Base-by-base conservation (phyloP, 2,329 filamentous ascomycete species). In the Pseudogymnoascus sp. region DNA sequence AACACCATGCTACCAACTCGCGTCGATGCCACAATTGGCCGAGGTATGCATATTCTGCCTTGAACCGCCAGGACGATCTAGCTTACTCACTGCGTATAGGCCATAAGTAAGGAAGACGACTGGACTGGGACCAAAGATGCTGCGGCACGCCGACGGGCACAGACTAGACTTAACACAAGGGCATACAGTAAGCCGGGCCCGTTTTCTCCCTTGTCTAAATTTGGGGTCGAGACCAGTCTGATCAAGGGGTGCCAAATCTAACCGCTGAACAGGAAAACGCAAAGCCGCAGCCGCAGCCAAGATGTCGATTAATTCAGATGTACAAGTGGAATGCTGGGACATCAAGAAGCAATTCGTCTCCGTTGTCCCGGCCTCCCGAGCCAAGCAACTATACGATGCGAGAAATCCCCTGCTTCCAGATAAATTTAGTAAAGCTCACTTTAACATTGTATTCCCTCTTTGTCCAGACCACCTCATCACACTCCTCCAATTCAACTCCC, bases 111-210 rank as follows among this genome's bases (percentile, higher is more conserved):
- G 31, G 71, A 77, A 64, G 78, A 80, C 60, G 73, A 79, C 68
- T 80, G 78, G 77, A 79, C 76, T 37, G 78, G 78, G 3, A 74
- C 70, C 25, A 78, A 66, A 13, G 74, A 79, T 72, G 72, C 74
- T 2, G 74, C 72, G 64, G 72, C 71, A 64, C 74, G 78, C 25
- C 72, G 77, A 64, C 67, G 73, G 62, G 72, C 72, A 64, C 78
- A 79, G 70, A 79, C 74, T 63, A 74, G 78, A 70, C 73, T 79
- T 25, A 79, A 78, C 59, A 75, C 74, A 67, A 76, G 77, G 63
- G 77, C 76, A 67, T 78, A 78, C 66, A 72, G 75, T 76, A 69
- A 73, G 72, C 70, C 65, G 64, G 33, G 21, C 42, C 55, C 65
- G 45, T 60, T 63, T 60, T 62, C 60, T 66, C 58, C 61, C 61